Evolutionary conservation across 2,329 filamentous ascomycete species (phyloP).

Genomic region (Aspergillus brasiliensis): DNA sequence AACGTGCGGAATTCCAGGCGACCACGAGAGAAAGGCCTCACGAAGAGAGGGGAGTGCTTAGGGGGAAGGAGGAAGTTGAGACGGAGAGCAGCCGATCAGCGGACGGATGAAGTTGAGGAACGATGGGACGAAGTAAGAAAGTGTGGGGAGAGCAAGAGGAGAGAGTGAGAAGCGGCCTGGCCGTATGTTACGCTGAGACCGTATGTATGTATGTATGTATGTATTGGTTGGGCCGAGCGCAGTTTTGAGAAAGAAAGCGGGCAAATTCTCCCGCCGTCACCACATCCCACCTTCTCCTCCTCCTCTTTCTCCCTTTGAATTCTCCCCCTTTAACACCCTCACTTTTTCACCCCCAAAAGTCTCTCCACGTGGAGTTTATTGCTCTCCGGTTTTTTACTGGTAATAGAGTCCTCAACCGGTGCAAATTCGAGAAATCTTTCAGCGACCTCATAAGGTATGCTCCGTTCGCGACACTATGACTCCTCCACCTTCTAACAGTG

Average conservation of each 20-base stretch:
- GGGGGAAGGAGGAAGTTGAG: slow-evolving; percentile 5
- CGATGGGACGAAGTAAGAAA: slow-evolving; percentile 1
- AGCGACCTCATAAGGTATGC: neutral
- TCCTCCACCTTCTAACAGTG: slow-evolving; percentile 3
- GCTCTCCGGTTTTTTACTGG: neutral
- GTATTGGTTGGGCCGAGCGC: slow-evolving; percentile 20
- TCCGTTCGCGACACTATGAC: neutral
- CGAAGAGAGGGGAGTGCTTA: neutral
- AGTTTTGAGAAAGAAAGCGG: slow-evolving; percentile 15
- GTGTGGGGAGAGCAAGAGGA: slow-evolving; percentile 14
- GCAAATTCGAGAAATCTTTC: neutral
- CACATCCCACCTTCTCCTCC: slow-evolving; percentile 19
- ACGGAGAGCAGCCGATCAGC: neutral
- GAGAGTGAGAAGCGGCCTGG: slow-evolving; percentile 6
- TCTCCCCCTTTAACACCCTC: neutral
- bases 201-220: neutral
- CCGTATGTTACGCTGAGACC: neutral
- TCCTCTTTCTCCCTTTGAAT: slow-evolving; percentile 7
- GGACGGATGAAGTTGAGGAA: slow-evolving; percentile 9
- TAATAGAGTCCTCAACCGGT: neutral
- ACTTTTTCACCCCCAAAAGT: neutral
- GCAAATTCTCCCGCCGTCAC: slow-evolving; percentile 22
- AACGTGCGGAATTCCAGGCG: neutral
- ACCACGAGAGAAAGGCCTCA: neutral
- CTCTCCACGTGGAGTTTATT: neutral